A percentile compares a stretch with the other conserved stretches of the same genome.
Evolutionary conservation across 371 early-diverging fungal species (phyloP).

Genomic region (Actinomucor elegans): DNA sequence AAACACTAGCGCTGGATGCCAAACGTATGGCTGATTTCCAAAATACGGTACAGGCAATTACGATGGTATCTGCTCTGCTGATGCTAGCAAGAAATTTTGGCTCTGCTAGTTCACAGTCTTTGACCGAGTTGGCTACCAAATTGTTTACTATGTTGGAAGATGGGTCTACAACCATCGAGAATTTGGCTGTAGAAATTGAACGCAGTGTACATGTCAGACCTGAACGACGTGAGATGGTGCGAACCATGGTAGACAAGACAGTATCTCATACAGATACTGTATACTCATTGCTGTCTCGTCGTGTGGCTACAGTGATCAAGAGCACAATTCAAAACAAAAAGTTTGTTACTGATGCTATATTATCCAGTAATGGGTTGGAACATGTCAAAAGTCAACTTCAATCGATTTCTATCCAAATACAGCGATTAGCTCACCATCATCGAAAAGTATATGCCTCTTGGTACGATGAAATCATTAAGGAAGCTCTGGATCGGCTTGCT

Average conservation of each 20-base stretch:
- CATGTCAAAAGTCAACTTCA: slow-evolving; percentile 56
- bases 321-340: slow-evolving; percentile 53
- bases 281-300: slow-evolving; percentile 61
- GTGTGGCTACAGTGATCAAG: slow-evolving; percentile 55
- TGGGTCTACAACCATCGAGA: slow-evolving; percentile 49
- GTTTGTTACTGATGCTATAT: slow-evolving; percentile 42
- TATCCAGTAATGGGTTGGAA: slow-evolving; percentile 65
- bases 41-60: slow-evolving; percentile 67
- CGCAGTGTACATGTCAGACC: slow-evolving; percentile 16
- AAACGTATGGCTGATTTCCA: slow-evolving; percentile 60
- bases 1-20: slow-evolving; percentile 70
- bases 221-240: slow-evolving; percentile 52
- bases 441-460: slow-evolving; percentile 64
- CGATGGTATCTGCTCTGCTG: slow-evolving; percentile 64
- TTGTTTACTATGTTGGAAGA: slow-evolving; percentile 59
- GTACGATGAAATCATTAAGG: slow-evolving; percentile 60
- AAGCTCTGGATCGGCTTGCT: slow-evolving; percentile 14
- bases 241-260: slow-evolving; percentile 73
- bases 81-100: slow-evolving; percentile 71
- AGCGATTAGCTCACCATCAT: slow-evolving; percentile 60
- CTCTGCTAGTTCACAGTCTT: slow-evolving; percentile 16
- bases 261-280: slow-evolving; percentile 69
- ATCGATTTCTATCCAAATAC: slow-evolving; percentile 45
- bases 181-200: slow-evolving; percentile 47
- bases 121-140: slow-evolving; percentile 41